Base-by-base conservation (phyloP, 441 rosid species). In the California macrophylla region DNA sequence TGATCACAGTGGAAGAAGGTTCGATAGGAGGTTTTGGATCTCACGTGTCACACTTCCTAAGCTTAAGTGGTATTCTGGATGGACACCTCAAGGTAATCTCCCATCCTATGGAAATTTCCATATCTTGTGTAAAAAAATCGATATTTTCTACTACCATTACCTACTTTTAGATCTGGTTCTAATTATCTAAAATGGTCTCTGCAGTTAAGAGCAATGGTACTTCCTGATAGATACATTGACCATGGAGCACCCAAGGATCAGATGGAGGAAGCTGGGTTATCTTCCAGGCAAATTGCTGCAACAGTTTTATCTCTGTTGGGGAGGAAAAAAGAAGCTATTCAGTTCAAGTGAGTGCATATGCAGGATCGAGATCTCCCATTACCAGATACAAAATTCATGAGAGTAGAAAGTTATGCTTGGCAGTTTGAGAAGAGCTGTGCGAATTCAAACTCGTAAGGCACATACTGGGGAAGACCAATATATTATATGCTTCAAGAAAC, bases 171-270 rank as follows among this genome's bases (percentile, higher is more conserved):
- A 3, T 36, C 40, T 36, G 50, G 32, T 61, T 76, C 78, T 78
- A 67, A 79, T 25, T 13, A 28, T 34, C 26, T 6, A 36, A 5
- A 1, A 9, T 8, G 7, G 64, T 20, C 8, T 77, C 68, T 10
- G 77, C 91, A 89, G 90, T 74, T 83, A 72, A 79, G 91, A 78
- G 42, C 87, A 36, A 86, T 89, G 91, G 83, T 86, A 67, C 86
- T 89, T 66, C 94, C 91, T 3, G 94, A 88, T 70, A 80, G 87
- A 81, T 86, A 88, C 74, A 88, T 88, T 9, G 88, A 86, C 18
- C 91, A 86, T 56, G 94, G 88, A 64, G 64, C 91, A 50, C 82
- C 85, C n/a, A 42, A 74, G 50, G 87, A 85, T 74, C 90, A 89
- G 79, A 68, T 85, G 6, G 86, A 86, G 71, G 84, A 78, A 72